Evolutionary conservation across 805 yeast species (phyloP), one percentile per base, ranked within the genome.

Genomic region (Metschnikowia shivogae): DNA sequence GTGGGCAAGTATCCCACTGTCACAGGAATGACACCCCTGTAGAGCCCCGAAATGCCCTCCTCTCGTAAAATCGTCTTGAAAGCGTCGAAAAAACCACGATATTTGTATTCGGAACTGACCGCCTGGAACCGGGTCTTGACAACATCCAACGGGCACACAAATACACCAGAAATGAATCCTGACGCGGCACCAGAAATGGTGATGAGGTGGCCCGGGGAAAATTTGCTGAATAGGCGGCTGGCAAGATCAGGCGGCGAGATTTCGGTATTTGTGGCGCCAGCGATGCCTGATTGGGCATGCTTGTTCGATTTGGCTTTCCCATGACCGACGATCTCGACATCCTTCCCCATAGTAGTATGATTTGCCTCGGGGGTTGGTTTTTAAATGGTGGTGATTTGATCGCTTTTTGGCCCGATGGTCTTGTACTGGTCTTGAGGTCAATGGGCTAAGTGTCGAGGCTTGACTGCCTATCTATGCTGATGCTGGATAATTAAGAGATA

Each of bases 91-190:
- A 84, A 72, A 1, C 90, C 90, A 36, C 68, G 67, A 59, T 84
- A 82, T 32, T 60, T 71, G 35, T 49, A 49, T 50, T 43, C 47
- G 41, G 73, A 78, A 6, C 96, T 96, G 61, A 88, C 96, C 0
- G 97, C 97, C 66, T 92, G 99, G 36, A 90, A 73, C 55, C 96
- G 70, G 5, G 99, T 93, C 64, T 93, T 93, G 11, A 93, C 92
- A 39, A 93, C 99, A 61, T 93, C 99, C 29, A 93, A 68, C 0
- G 99, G 99, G 64, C 98, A 93, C 6, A 93, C 99, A 2, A 80
- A 73, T 2, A 90, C 76, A 0, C 98, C 98, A 0, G 97, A 82
- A 6, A 87, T 59, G 53, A 93, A 85, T 1, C 99, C 99, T 0
- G 97, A 88, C n/a, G 89, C 64, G 0, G 97, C 97, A 0, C 99